Evolutionary conservation across 2,329 filamentous ascomycete genomes (phyloP).

Genomic region (Ilyonectria mors-panacis): DNA sequence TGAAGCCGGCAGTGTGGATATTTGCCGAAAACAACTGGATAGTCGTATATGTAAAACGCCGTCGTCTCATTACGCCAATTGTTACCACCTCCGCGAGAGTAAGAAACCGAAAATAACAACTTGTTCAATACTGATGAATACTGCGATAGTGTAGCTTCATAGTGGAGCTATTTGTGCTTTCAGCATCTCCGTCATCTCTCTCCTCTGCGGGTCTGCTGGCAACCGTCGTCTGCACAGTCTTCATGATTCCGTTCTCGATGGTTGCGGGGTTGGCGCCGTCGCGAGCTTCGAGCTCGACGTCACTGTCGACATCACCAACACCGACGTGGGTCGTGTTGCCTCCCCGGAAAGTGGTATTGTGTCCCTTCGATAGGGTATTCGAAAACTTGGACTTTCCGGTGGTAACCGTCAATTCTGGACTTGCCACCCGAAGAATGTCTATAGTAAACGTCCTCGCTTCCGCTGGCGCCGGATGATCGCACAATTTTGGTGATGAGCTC

Average conservation of each 20-base stretch:
- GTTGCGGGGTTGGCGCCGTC: neutral
- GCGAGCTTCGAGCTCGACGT: conserved; percentile 11
- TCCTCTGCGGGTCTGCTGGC: conserved; percentile 8
- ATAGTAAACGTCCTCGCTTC: conserved; percentile 30
- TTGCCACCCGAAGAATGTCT: conserved; percentile 14
- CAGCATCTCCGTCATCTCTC: conserved; percentile 16
- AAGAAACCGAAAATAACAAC: neutral
- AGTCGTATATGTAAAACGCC: neutral
- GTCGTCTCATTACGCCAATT: neutral
- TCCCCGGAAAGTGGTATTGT: conserved; percentile 1
- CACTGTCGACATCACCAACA: conserved; percentile 28
- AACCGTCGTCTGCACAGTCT: conserved; percentile 42
- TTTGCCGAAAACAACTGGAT: neutral
- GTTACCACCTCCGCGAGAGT: neutral
- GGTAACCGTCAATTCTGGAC: neutral
- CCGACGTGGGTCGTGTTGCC: conserved; percentile 23
- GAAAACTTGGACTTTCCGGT: conserved; percentile 7
- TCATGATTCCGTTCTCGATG: conserved; percentile 32
- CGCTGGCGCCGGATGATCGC: neutral
- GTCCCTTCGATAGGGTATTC: neutral
- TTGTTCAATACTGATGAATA: neutral
- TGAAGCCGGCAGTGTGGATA: too few species aligned
- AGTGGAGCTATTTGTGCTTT: conserved; percentile 37
- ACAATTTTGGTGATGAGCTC: conserved; percentile 60
- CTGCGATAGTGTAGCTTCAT: conserved; percentile 30